A percentile compares a stretch with the other conserved stretches of the same genome.
phyloP scores from a whole-genome alignment of 768 basidiomycete species.

The Naganishia vaughanmartiniae region DNA sequence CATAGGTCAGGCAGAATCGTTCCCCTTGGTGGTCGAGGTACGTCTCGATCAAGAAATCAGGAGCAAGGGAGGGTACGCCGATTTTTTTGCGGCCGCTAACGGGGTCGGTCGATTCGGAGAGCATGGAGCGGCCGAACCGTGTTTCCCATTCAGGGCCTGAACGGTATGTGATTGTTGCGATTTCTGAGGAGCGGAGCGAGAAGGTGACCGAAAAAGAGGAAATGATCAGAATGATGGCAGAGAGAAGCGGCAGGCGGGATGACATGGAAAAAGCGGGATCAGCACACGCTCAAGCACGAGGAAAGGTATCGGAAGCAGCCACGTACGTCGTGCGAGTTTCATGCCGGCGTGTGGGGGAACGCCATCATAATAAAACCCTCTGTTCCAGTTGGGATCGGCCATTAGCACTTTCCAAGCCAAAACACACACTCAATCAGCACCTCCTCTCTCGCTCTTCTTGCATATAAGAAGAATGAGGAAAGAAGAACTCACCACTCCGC shows the following conservation, averaged over 20 bases:
- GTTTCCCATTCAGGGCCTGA: slow-evolving; percentile 99
- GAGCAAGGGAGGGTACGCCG: slow-evolving; percentile 72
- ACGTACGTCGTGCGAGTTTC: slow-evolving; percentile 93
- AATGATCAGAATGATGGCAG: background rate
- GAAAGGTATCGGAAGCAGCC: too few relatives aligned
- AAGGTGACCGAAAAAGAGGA: background rate
- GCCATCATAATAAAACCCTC: slow-evolving; percentile 93
- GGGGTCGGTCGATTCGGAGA: slow-evolving; percentile 40
- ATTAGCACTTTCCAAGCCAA: slow-evolving; percentile 71
- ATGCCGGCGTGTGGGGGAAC: slow-evolving; percentile 97
- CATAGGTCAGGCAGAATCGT: slow-evolving; percentile 96
- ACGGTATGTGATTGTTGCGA: slow-evolving; percentile 97
- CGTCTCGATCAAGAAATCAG: slow-evolving; percentile 97
- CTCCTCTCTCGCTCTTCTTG: background rate
- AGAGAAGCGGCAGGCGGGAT: too few relatives aligned
- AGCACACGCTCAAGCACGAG: too few relatives aligned
- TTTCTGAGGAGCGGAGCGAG: slow-evolving; percentile 62
- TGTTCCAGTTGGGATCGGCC: slow-evolving; percentile 99
- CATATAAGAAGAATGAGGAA: background rate
- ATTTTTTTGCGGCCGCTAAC: slow-evolving; percentile 35
- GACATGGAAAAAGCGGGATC: too few relatives aligned
- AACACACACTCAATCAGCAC: slow-evolving; percentile 22
- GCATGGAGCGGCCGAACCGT: slow-evolving; percentile 74
- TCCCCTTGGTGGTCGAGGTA: slow-evolving; percentile 98
- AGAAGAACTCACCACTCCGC: slow-evolving; percentile 70